Evolutionary conservation across 352 stramenopile genomes (phyloP).

Genomic region (Globisporangium polare): DNA sequence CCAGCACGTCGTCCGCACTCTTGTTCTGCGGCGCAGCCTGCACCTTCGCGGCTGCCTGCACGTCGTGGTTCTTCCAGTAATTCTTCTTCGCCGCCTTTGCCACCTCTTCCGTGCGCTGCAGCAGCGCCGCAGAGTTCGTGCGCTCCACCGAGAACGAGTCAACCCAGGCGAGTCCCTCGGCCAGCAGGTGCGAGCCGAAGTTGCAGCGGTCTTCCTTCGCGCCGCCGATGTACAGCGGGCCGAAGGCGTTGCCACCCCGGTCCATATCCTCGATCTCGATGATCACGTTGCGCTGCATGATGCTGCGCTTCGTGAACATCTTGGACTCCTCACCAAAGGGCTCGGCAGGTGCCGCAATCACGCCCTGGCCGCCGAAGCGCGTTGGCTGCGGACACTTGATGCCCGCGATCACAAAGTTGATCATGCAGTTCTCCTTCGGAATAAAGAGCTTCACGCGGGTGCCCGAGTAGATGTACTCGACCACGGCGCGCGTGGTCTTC

Average conservation of each 20-base stretch:
- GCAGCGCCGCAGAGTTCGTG: slow-evolving; percentile 68
- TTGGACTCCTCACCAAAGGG: slow-evolving; percentile 87
- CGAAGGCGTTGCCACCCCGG: slow-evolving; percentile 90
- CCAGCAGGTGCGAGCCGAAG: slow-evolving; percentile 91
- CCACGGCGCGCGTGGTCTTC: slow-evolving; percentile 66
- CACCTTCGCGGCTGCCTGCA: slow-evolving; percentile 46
- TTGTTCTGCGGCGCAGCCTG: slow-evolving; percentile 35
- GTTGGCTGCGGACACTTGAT: slow-evolving; percentile 87
- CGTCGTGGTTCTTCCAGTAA: slow-evolving; percentile 90
- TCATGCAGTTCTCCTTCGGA: slow-evolving; percentile 96
- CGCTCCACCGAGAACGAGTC: slow-evolving; percentile 93
- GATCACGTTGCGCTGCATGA: slow-evolving; percentile 91
- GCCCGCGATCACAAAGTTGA: slow-evolving; percentile 92
- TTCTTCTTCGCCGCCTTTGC: slow-evolving; percentile 93
- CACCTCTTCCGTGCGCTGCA: slow-evolving; percentile 77
- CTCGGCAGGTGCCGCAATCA: slow-evolving; percentile 85
- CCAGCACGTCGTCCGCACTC: slow-evolving; percentile 63
- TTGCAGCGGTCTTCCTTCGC: slow-evolving; percentile 72
- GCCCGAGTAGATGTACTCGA: slow-evolving; percentile 97
- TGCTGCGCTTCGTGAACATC: slow-evolving; percentile 80
- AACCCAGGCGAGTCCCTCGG: slow-evolving; percentile 91
- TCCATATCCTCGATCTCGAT: slow-evolving; percentile 93
- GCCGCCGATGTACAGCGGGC: slow-evolving; percentile 68
- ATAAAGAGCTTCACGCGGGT: slow-evolving; percentile 95
- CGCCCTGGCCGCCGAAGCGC: slow-evolving; percentile 82